Base-by-base conservation (phyloP, 2,329 filamentous ascomycete species). In the Sphaerulina musiva region DNA sequence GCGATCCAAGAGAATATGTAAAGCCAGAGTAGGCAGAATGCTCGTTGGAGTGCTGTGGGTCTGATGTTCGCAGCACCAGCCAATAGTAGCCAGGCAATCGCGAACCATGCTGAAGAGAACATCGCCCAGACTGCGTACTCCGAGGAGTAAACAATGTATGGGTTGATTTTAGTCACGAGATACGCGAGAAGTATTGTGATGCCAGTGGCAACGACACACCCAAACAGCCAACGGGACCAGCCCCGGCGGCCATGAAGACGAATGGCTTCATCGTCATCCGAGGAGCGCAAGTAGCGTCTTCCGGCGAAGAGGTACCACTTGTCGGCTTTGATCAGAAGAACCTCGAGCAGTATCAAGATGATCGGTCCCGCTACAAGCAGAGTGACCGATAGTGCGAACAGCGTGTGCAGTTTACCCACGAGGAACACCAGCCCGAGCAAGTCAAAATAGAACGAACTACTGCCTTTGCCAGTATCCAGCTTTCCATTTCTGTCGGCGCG, bases 291-390 rank as follows among this genome's bases (percentile, higher is more conserved):
- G 53, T 81, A 79, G 48, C 79, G 77, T 52, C 80, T 80, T 48
- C 83, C 80, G 4, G 87, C 80, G 68, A 96, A 95, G 53, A 92
- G 81, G 70, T 97, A 98, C 73, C 91, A 89, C 73, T 89, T 95
- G 70, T 91, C 89, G 7, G 78, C 75, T 55, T 81, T 82, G 43
- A 80, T 77, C 3, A 97, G 76, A 26, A 87, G 67, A 54, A 87
- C 82, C 6, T 85, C 83, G 1, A 92, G 75, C 2, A 84, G 68
- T 11, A 89, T 76, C 23, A 97, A 74, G 2, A 86, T 74, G 44
- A 97, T 69, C 0, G 92, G 92, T 0, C 86, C 83, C 17, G 85
- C 84, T 17, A 95, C 84, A 17, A 97, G 81, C 10, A 97, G 73
- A 0, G 87, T 87, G 29, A 97, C 79, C 4, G 89, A 91, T 73